phyloP scores from a whole-genome alignment of 73 alveolate genomes.

The Stentor coeruleus region DNA sequence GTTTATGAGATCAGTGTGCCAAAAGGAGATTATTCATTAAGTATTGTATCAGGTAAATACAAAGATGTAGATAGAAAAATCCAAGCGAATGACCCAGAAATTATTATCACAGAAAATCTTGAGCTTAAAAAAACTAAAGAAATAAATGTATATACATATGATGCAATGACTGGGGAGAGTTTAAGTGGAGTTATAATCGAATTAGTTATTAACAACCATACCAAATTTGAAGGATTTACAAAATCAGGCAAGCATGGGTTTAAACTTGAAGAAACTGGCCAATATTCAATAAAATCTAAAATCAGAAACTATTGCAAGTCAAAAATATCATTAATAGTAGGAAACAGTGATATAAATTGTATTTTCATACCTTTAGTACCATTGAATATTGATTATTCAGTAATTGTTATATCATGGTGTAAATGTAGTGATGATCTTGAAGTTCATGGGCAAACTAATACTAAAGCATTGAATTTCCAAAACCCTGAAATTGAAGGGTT shows the following conservation, averaged over 20 bases:
- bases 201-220: neutral
- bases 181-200: neutral
- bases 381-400: neutral
- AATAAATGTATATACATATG: neutral
- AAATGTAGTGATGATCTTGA: neutral
- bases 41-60: neutral
- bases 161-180: slow-evolving; percentile 12
- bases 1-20: slow-evolving; percentile 19
- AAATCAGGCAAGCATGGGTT: neutral
- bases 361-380: neutral
- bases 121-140: neutral
- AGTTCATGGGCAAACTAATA: neutral
- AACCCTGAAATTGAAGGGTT: neutral
- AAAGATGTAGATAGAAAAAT: slow-evolving; percentile 13
- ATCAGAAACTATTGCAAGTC: neutral
- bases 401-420: neutral
- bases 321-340: neutral
- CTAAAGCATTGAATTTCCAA: neutral
- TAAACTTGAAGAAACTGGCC: neutral
- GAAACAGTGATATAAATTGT: neutral
- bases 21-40: neutral
- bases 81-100: neutral
- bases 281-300: neutral
- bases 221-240: neutral
- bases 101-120: neutral